These are phyloP conservation scores for Gymnopus androsaceus DNA, from an alignment of 1,284 basidiomycete species.

Conservation along the genomic window DNA sequence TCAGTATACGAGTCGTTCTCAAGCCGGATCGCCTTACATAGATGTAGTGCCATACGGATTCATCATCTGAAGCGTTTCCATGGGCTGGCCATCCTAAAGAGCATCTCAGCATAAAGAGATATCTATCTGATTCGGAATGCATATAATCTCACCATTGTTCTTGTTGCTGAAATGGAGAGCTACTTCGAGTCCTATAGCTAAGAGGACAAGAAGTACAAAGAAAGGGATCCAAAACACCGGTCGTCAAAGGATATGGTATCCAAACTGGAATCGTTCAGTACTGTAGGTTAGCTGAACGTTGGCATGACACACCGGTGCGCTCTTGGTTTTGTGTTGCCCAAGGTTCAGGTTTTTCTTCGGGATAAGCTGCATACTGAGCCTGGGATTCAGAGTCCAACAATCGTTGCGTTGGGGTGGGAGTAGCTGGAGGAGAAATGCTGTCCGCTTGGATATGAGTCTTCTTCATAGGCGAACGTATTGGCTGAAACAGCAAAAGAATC, in stretches of 20 bases:
- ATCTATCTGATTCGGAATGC: neutral
- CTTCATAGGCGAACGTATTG: neutral
- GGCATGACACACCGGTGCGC: constrained; percentile 6
- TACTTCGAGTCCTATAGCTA: constrained; percentile 48
- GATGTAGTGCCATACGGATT: constrained; percentile 47
- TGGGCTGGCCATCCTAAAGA: constrained; percentile 44
- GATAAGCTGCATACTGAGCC: constrained; percentile 20
- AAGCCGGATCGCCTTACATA: constrained; percentile 36
- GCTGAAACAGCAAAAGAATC: neutral
- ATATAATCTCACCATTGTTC: constrained; percentile 39
- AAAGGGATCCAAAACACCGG: constrained; percentile 50
- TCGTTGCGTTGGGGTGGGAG: constrained; percentile 16
- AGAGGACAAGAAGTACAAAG: constrained; percentile 37
- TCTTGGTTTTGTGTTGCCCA: neutral
- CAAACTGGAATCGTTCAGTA: constrained; percentile 24
- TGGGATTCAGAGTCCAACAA: constrained; percentile 16
- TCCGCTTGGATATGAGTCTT: neutral
- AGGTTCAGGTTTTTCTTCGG: neutral
- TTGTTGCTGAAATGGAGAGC: constrained; percentile 47
- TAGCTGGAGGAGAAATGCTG: constrained; percentile 16
- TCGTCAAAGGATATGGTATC: constrained; percentile 47
- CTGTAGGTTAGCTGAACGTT: neutral
- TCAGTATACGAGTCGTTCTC: neutral
- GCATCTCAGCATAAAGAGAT: neutral
- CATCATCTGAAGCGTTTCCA: constrained; percentile 30